Conservation (phyloP, 1,139 yeast genomes). For the Lodderomyces jiufengensis region DNA sequence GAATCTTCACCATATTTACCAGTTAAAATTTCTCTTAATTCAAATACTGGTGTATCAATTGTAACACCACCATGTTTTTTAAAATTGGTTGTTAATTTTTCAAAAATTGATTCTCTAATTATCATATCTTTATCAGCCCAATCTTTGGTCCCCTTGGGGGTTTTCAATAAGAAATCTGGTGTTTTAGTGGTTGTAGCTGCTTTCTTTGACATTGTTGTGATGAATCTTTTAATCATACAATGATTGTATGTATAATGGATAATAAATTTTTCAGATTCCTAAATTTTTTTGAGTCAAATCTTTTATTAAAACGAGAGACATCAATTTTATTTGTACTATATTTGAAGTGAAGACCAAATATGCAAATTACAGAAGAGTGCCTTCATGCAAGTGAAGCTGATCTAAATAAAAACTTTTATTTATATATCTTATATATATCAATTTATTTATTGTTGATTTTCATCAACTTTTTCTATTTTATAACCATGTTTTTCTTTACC, state of each 20-base stretch:
- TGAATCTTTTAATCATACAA: conserved; percentile 8
- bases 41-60: conserved; percentile 96
- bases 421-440: conserved; percentile 53
- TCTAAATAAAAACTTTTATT: too few species aligned
- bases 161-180: conserved; percentile 66
- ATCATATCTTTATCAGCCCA: conserved; percentile 99
- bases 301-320: too few species aligned
- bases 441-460: conserved; percentile 27
- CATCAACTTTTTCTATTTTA: conserved; percentile 20
- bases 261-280: too few species aligned
- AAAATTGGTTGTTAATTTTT: conserved; percentile 67
- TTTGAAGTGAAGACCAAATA: too few species aligned
- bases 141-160: conserved; percentile 97
- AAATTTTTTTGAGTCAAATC: too few species aligned
- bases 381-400: too few species aligned
- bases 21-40: conserved; percentile 86
- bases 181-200: conserved; percentile 19
- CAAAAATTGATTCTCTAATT: conserved; percentile 81
- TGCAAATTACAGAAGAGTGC: too few species aligned
- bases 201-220: conserved; percentile 20
- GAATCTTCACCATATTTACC: conserved; percentile 99
- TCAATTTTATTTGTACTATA: too few species aligned
- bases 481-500: conserved; percentile 39
- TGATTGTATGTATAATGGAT: too few species aligned
- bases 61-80: conserved; percentile 97